Evolutionary conservation across 2,329 filamentous ascomycete genomes (phyloP).

Genomic region (Leptographium radiaticola): DNA sequence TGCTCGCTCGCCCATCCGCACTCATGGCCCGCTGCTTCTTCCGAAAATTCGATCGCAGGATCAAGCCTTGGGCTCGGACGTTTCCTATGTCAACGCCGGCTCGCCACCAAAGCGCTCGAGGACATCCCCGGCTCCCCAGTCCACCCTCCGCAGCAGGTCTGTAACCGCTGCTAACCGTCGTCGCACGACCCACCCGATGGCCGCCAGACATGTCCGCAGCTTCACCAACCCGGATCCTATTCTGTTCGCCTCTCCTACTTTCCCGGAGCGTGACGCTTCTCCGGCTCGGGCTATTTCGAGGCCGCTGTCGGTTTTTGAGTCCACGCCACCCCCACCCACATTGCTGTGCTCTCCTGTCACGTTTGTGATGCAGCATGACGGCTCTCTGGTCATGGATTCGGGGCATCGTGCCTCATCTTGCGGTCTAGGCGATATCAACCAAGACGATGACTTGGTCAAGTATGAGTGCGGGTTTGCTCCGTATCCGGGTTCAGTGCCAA

Average conservation of each 20-base stretch:
- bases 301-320: slow-evolving; percentile 7
- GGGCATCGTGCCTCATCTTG: slow-evolving; percentile 53
- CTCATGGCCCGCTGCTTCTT: slow-evolving; percentile 66
- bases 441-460: slow-evolving; percentile 27
- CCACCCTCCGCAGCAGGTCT: slow-evolving; percentile 14
- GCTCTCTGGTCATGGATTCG: slow-evolving; percentile 7
- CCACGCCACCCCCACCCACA: slow-evolving; percentile 28
- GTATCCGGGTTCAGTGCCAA: slow-evolving; percentile 53
- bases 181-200: slow-evolving; percentile 18
- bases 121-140: slow-evolving; percentile 30
- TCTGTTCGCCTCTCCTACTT: slow-evolving; percentile 25
- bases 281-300: slow-evolving; percentile 21
- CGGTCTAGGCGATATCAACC: slow-evolving; percentile 44
- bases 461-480: slow-evolving; percentile 69
- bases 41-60: slow-evolving; percentile 82
- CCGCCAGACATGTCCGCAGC: slow-evolving; percentile 39
- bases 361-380: slow-evolving; percentile 30
- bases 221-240: slow-evolving; percentile 49
- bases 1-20: slow-evolving; percentile 54
- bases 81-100: slow-evolving; percentile 22
- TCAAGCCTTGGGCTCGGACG: slow-evolving; percentile 53
- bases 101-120: slow-evolving; percentile 41
- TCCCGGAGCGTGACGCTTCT: slow-evolving; percentile 18
- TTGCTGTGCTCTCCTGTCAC: slow-evolving; percentile 55
- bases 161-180: slow-evolving; percentile 1